Conservation (phyloP, 2,329 filamentous ascomycete genomes). For the Verruconis gallopava region DNA sequence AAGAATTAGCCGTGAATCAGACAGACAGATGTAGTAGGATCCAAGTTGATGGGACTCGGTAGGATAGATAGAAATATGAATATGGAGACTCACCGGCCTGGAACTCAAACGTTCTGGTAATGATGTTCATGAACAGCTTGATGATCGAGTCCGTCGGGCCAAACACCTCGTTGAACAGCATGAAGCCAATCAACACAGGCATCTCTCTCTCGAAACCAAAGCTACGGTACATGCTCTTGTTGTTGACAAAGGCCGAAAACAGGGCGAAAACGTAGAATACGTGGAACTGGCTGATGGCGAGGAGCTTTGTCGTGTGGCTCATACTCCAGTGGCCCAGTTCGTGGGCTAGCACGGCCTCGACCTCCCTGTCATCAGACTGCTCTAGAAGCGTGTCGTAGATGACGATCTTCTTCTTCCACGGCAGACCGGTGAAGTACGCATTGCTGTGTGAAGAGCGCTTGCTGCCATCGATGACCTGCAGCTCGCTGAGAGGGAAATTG, state of each 20-base stretch:
- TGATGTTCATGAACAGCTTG: constrained; percentile 89
- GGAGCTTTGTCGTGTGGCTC: constrained; percentile 84
- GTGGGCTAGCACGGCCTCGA: constrained; percentile 87
- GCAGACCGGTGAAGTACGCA: constrained; percentile 91
- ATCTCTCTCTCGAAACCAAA: constrained; percentile 78
- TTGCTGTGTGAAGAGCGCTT: constrained; percentile 83
- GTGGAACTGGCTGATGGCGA: constrained; percentile 70
- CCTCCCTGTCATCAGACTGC: constrained; percentile 83
- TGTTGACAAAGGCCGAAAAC: constrained; percentile 96
- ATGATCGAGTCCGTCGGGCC: constrained; percentile 88
- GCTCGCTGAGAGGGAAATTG: constrained; percentile 81
- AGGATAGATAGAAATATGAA: no score
- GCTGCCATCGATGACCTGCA: constrained; percentile 90
- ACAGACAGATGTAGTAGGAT: constrained; percentile 1
- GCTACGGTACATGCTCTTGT: constrained; percentile 74
- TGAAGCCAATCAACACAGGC: constrained; percentile 93
- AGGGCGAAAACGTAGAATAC: constrained; percentile 94
- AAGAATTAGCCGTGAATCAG: constrained; percentile 13
- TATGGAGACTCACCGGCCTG: constrained; percentile 54
- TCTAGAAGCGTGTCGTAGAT: constrained; percentile 97
- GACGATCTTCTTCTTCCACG: constrained; percentile 99
- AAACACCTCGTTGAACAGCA: constrained; percentile 94
- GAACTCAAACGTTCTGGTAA: constrained; percentile 91
- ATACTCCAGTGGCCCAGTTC: constrained; percentile 96
- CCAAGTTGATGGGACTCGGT: no score